phyloP scores from a whole-genome alignment of 179 eudicot genomes.

The Silene vulgaris region DNA sequence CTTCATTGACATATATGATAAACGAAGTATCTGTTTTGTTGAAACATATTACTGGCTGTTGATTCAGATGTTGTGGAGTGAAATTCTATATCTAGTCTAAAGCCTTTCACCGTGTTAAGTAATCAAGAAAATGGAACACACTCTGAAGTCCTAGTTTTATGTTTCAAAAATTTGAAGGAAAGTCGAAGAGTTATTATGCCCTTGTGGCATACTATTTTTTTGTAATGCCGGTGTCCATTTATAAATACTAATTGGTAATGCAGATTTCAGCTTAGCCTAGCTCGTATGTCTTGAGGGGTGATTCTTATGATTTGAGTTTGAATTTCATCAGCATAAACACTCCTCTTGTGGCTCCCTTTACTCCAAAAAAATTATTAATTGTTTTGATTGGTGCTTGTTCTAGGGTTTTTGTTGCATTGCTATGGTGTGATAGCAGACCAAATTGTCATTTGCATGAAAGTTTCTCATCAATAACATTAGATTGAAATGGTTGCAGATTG shows the following conservation, averaged over 20 bases:
- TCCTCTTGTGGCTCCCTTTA: not conserved
- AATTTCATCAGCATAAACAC: too few species aligned
- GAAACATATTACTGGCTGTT: not conserved
- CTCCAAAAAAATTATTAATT: not conserved
- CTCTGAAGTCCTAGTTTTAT: not conserved
- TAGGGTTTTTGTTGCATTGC: not conserved
- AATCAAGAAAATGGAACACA: not conserved
- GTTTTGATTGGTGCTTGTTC: not conserved
- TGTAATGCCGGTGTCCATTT: not conserved
- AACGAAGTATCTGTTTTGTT: not conserved
- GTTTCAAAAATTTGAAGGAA: not conserved
- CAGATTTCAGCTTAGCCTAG: too few species aligned
- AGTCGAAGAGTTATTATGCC: not conserved
- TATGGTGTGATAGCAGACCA: not conserved
- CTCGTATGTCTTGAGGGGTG: not conserved
- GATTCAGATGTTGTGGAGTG: too few species aligned
- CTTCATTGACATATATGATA: not conserved
- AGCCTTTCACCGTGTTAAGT: not conserved
- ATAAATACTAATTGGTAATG: not conserved
- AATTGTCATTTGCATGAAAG: constrained; percentile 4
- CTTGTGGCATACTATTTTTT: not conserved
- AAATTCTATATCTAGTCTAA: too few species aligned
- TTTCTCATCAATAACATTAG: constrained; percentile 7
- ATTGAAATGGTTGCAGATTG: constrained; percentile 48
- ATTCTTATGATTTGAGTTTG: too few species aligned